Evolutionary conservation across 495 filamentous ascomycete genomes (phyloP).

Genomic region (Penicillium manginii): DNA sequence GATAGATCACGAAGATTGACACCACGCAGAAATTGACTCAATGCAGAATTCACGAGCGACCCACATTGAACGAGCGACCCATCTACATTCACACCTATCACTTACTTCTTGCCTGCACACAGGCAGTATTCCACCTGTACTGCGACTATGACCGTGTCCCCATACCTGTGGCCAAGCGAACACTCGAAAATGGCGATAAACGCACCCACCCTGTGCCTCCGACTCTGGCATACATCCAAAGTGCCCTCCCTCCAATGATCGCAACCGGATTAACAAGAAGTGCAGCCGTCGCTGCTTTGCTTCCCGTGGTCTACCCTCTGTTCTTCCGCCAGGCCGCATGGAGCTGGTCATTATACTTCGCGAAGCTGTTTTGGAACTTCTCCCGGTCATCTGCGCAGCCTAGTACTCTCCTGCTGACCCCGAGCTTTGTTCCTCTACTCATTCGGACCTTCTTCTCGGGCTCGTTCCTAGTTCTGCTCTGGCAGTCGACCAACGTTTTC

Average conservation of each 20-base stretch:
- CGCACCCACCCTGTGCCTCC: constrained; percentile 39
- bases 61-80: constrained; percentile 83
- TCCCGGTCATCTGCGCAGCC: constrained; percentile 66
- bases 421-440: constrained; percentile 60
- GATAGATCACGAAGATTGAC: background rate
- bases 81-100: constrained; percentile 79
- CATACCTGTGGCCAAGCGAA: constrained; percentile 52
- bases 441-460: constrained; percentile 65
- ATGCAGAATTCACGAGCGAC: constrained; percentile 64
- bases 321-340: constrained; percentile 67
- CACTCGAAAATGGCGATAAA: constrained; percentile 38
- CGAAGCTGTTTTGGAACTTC: constrained; percentile 73
- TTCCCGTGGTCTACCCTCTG: constrained; percentile 63
- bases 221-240: constrained; percentile 39
- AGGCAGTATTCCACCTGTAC: constrained; percentile 70
- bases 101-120: constrained; percentile 65
- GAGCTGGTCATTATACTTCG: constrained; percentile 67
- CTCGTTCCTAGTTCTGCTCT: constrained; percentile 67
- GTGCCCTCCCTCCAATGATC: constrained; percentile 26
- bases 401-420: constrained; percentile 54
- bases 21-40: constrained; percentile 13
- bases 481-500: constrained; percentile 72
- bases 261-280: constrained; percentile 42
- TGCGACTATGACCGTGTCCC: constrained; percentile 73
- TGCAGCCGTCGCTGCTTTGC: constrained; percentile 45